phyloP scores from a whole-genome alignment of 2,329 filamentous ascomycete genomes.

The Aspergillus niger region DNA sequence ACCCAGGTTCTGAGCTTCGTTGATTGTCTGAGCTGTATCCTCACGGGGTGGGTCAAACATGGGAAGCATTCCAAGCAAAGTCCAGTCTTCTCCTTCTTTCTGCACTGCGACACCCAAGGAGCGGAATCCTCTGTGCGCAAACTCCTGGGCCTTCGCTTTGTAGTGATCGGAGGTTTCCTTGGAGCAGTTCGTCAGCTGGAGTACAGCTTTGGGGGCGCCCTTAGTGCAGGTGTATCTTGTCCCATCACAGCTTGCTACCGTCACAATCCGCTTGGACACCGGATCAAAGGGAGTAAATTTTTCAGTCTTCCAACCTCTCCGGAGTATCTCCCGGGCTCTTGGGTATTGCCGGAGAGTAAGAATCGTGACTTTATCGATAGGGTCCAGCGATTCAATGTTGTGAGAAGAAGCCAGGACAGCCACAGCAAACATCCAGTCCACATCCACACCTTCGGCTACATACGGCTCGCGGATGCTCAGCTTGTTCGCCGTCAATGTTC shows the following conservation, averaged over 20 bases:
- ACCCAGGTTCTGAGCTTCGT: constrained; percentile 73
- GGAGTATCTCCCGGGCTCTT: constrained; percentile 72
- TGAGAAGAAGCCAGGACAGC: constrained; percentile 75
- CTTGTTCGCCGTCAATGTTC: constrained; percentile 66
- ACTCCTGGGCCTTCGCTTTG: constrained; percentile 71
- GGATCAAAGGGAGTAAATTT: constrained; percentile 73
- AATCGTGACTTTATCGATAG: constrained; percentile 78
- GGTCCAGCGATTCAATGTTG: constrained; percentile 75
- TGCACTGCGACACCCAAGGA: constrained; percentile 77
- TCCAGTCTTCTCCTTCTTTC: constrained; percentile 73
- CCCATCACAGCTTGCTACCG: constrained; percentile 67
- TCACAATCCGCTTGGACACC: constrained; percentile 77
- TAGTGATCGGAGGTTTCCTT: constrained; percentile 66
- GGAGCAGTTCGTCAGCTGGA: constrained; percentile 67
- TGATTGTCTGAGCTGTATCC: constrained; percentile 75
- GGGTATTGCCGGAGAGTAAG: constrained; percentile 73
- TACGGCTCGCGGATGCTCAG: constrained; percentile 75
- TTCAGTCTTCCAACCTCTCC: constrained; percentile 72
- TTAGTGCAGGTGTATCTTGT: constrained; percentile 74
- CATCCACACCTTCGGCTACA: constrained; percentile 73
- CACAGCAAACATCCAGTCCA: constrained; percentile 83
- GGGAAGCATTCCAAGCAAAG: constrained; percentile 72
- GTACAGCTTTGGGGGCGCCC: constrained; percentile 74
- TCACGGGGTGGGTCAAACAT: constrained; percentile 81
- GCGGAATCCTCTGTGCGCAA: constrained; percentile 76